phyloP scores from a whole-genome alignment of 1,139 yeast genomes.

The Trichomonascaceae sp. region DNA sequence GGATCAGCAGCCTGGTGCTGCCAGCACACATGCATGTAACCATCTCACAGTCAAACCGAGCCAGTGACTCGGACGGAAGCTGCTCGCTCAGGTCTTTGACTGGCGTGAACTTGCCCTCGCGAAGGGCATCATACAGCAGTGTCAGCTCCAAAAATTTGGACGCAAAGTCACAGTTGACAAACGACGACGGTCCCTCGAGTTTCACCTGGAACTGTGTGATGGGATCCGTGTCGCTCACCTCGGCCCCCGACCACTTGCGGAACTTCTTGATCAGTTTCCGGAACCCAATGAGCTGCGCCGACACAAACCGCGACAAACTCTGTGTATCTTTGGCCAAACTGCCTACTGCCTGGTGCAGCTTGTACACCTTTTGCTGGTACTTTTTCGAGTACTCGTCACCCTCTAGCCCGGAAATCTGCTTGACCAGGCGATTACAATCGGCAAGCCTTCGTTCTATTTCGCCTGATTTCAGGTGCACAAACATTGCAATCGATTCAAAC shows the following conservation, averaged over 20 bases:
- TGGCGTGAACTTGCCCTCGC: constrained; percentile 13
- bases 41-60: constrained; percentile 29
- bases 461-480: constrained; percentile 52
- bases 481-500: constrained; percentile 24
- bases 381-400: constrained; percentile 13
- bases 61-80: constrained; percentile 16
- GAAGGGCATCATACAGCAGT: constrained; percentile 38
- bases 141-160: constrained; percentile 53
- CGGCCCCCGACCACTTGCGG: constrained; percentile 41
- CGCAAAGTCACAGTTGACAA: constrained; percentile 51
- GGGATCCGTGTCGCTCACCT: constrained; percentile 8
- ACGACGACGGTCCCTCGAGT: constrained; percentile 35
- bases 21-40: constrained; percentile 16
- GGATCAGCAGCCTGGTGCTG: constrained; percentile 29
- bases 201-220: constrained; percentile 23
- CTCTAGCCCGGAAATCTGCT: constrained; percentile 5
- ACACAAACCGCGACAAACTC: constrained; percentile 57
- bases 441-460: constrained; percentile 37
- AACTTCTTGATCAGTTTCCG: constrained; percentile 74
- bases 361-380: constrained; percentile 17
- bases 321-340: constrained; percentile 48
- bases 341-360: constrained; percentile 25
- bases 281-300: constrained; percentile 71
- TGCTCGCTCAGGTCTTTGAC: constrained; percentile 10
- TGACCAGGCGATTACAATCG: constrained; percentile 27